phyloP scores from a whole-genome alignment of 495 filamentous ascomycete genomes.

The Penicillium bialowiezense region DNA sequence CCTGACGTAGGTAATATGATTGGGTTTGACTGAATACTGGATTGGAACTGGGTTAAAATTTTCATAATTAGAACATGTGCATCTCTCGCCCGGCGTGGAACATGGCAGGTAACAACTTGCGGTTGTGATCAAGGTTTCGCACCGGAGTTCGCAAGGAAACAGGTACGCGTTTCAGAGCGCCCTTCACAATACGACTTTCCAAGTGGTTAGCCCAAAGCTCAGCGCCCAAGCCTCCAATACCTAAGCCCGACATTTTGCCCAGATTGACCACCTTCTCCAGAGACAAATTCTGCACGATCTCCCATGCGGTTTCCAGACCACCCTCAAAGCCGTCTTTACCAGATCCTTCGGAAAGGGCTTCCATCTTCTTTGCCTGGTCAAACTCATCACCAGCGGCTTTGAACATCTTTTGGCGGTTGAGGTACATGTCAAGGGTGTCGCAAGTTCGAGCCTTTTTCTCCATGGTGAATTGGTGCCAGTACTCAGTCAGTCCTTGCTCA shows the following conservation, averaged over 20 bases:
- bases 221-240: background rate
- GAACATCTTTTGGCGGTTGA: constrained; percentile 4
- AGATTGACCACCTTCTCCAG: constrained; percentile 2
- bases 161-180: constrained; percentile 8
- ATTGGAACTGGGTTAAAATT: too few species aligned
- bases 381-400: background rate
- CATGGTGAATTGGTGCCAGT: constrained; percentile 14
- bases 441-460: constrained; percentile 15
- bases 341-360: background rate
- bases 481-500: constrained; percentile 15
- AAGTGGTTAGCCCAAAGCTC: constrained; percentile 1
- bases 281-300: constrained; percentile 1
- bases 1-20: too few species aligned
- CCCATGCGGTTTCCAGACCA: background rate
- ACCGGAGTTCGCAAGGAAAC: constrained; percentile 5
- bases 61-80: constrained; percentile 7
- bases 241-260: constrained; percentile 4
- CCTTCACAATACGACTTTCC: constrained; percentile 6
- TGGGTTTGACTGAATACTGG: too few species aligned
- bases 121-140: constrained; percentile 3
- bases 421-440: constrained; percentile 9
- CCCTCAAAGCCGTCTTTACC: background rate
- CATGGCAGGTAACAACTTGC: constrained; percentile 9
- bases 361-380: background rate
- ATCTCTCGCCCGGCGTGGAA: constrained; percentile 12